Percentiles rank a stretch among this genome's conserved stretches.
Conservation (phyloP, 148 eudicot genomes). For the Diospyros lotus region DNA sequence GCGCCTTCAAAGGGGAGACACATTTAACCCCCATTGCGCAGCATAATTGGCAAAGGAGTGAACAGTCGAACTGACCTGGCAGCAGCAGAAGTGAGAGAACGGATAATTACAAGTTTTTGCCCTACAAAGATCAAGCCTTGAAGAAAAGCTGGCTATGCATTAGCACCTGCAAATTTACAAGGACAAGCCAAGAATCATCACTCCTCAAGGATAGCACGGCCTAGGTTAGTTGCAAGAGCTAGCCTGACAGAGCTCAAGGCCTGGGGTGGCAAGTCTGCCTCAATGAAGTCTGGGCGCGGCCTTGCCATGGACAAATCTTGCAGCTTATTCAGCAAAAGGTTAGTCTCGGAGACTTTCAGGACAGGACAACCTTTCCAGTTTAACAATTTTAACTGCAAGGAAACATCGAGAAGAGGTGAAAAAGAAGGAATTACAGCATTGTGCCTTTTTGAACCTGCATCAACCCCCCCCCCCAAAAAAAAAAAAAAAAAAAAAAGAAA, state of each 20-base stretch:
- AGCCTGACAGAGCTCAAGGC: constrained; percentile 80
- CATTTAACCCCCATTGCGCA: no score
- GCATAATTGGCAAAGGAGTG: no score
- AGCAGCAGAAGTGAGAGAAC: no score
- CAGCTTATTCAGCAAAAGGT: constrained; percentile 73
- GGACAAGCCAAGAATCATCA: constrained; percentile 19
- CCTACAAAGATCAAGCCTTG: no score
- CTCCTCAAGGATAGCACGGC: constrained; percentile 89
- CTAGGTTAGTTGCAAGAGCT: constrained; percentile 92
- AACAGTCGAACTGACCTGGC: no score
- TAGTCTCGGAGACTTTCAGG: constrained; percentile 75
- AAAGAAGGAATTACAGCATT: no score
- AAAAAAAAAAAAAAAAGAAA: no score
- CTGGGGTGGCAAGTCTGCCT: constrained; percentile 68
- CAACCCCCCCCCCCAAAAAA: no score
- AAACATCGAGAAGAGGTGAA: background rate
- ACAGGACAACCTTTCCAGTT: constrained; percentile 79
- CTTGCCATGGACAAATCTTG: constrained; percentile 86
- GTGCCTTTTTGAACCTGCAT: no score
- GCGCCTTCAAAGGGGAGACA: no score
- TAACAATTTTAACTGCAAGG: constrained; percentile 70
- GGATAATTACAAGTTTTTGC: no score
- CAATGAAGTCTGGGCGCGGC: constrained; percentile 75
- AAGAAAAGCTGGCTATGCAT: background rate
- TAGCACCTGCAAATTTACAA: background rate